Evolutionary conservation across 1,284 basidiomycete genomes (phyloP), one percentile per base, ranked within the genome.

Genomic region (Boletus chippewaensis): DNA sequence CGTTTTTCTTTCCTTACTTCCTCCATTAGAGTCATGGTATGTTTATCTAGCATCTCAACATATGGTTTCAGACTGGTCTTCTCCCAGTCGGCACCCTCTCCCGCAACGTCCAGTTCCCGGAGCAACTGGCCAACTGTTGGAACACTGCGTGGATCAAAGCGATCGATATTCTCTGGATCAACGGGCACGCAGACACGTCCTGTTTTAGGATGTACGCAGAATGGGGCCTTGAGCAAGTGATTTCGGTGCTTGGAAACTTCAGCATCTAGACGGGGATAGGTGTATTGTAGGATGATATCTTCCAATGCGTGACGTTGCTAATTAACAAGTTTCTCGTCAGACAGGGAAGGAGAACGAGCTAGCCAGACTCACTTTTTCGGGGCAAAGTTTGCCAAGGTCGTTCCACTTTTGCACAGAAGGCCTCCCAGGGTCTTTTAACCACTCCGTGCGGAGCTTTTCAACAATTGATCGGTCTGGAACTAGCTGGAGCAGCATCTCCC

Each of bases 221-320:
- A 99, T 0, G 96, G 96, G 24, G 92, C 87, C 70, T 99, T 99
- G 55, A 99, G 82, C 74, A 99, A 79, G 72, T 99, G 96, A 72
- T 99, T 99, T 51, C 94, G 80, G 63, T 95, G 92, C 65, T 98
- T 96, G 2, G 94, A 95, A 13, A 99, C 95, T 68, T 99, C 95
- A 6, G 91, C 87, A 68, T 99, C 95, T 55, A 99, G 81, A 15
- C 95, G 84, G 2, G 96, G 95, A 67, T 99, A 99, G 0, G 91
- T 95, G 70, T 97, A 98, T 65, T 95, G 90, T 12, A 99, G 74
- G 51, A 96, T 77, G 51, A 98, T 81, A 59, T 98, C 95, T 64
- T 96, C 86, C 65, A 89, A 70, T 1, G 82, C 80, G 32, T 80
- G 60, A 48, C 63, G 59, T 9, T 54, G 51, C 74, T 80, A 49